Conservation (phyloP, 129 eudicot genomes). For the Tagetes erecta region DNA sequence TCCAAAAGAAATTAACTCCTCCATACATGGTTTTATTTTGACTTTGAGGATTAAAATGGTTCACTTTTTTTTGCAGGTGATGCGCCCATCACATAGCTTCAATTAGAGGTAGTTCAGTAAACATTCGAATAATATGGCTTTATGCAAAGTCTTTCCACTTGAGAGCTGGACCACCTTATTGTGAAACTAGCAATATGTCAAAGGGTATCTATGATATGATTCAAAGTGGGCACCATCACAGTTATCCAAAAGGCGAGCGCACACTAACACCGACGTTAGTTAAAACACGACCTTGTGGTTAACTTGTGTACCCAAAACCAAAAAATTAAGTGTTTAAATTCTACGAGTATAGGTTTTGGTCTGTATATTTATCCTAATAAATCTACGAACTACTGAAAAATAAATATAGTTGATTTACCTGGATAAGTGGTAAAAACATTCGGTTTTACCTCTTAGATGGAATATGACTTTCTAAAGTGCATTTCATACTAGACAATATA, state of each 20-base stretch:
- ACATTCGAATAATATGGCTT: slow-evolving; percentile 27
- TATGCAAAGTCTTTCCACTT: slow-evolving; percentile 40
- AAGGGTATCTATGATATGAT: slow-evolving; percentile 10
- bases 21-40: neutral
- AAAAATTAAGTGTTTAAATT: too few relatives aligned
- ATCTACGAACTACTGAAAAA: too few relatives aligned
- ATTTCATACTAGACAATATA: slow-evolving; percentile 15
- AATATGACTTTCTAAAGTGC: slow-evolving; percentile 26
- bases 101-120: slow-evolving; percentile 13
- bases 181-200: slow-evolving; percentile 21
- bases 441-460: slow-evolving; percentile 3
- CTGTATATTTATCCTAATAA: too few relatives aligned
- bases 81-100: neutral
- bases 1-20: slow-evolving; percentile 11
- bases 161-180: slow-evolving; percentile 34
- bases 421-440: neutral
- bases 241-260: slow-evolving; percentile 13
- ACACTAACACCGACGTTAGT: slow-evolving; percentile 3
- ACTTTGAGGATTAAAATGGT: slow-evolving; percentile 10
- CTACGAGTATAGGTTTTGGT: too few relatives aligned
- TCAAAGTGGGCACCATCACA: slow-evolving; percentile 20
- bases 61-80: neutral
- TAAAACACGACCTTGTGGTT: neutral
- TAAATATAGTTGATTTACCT: neutral
- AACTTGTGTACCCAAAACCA: too few relatives aligned